A percentile compares a stretch with the other conserved stretches of the same genome.
Conservation (phyloP, 768 basidiomycete species). For the Rhizopogon salebrosus region DNA sequence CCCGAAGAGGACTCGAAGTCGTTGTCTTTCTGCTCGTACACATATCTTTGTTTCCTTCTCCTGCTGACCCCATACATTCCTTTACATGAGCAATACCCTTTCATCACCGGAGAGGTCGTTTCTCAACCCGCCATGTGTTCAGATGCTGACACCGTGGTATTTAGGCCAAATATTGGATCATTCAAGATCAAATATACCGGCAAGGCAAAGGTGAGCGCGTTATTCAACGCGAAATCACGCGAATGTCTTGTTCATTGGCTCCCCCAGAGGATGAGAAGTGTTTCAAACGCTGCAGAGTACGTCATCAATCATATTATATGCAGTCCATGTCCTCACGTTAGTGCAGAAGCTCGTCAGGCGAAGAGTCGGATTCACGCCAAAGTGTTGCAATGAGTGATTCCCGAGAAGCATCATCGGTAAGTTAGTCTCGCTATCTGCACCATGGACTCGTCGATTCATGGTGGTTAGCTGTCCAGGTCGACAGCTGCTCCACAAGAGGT, state of each 20-base stretch:
- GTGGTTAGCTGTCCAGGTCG: not conserved
- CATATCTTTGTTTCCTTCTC: conserved; percentile 5
- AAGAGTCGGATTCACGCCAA: conserved; percentile 7
- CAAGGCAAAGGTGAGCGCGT: conserved; percentile 11
- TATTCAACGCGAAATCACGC: conserved; percentile 6
- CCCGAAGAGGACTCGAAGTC: conserved; percentile 4
- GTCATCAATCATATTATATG: not conserved
- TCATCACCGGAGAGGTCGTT: conserved; percentile 15
- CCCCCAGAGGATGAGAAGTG: conserved; percentile 5
- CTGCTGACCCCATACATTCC: conserved; percentile 20
- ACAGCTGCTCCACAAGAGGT: conserved; percentile 22
- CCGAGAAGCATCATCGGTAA: not conserved
- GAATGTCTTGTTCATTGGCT: not conserved
- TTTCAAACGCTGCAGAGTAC: conserved; percentile 3
- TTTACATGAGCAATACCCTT: conserved; percentile 25
- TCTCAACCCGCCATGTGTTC: not conserved
- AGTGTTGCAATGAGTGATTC: not conserved
- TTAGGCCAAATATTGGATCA: conserved; percentile 11
- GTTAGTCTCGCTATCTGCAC: not conserved
- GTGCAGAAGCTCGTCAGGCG: conserved; percentile 2
- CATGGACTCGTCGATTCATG: not conserved
- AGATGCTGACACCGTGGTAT: conserved; percentile 3
- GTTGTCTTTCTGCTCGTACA: conserved; percentile 10
- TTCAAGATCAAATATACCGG: conserved; percentile 6
- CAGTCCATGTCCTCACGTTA: not conserved